phyloP scores from a whole-genome alignment of 306 rosid species.

The Benincasa hispida region DNA sequence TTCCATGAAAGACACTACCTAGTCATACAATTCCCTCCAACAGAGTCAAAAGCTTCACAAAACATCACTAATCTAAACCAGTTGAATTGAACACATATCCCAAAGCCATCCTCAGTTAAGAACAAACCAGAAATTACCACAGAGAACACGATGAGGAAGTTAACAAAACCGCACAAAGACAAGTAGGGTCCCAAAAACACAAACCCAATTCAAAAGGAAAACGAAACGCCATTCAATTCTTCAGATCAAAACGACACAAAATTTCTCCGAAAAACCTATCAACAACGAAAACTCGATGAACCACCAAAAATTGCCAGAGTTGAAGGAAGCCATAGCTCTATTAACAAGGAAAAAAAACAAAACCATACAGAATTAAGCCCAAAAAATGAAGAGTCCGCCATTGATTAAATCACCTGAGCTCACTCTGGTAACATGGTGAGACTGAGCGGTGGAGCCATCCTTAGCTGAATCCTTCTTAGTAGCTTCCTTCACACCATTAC shows the following conservation, averaged over 20 bases:
- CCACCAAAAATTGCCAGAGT: neutral
- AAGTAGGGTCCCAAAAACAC: neutral
- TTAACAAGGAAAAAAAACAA: neutral
- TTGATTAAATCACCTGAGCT: slow-evolving; percentile 42
- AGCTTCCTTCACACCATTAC: slow-evolving; percentile 48
- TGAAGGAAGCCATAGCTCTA: slow-evolving; percentile 6
- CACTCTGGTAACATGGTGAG: slow-evolving; percentile 56
- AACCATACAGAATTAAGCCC: slow-evolving; percentile 6
- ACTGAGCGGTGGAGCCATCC: slow-evolving; percentile 58
- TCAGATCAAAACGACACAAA: neutral
- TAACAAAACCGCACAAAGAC: neutral
- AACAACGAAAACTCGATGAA: neutral
- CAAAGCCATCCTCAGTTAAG: neutral
- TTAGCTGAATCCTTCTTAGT: slow-evolving; percentile 55
- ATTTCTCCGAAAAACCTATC: neutral
- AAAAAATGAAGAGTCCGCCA: neutral
- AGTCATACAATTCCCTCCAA: neutral
- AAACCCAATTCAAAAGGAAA: neutral
- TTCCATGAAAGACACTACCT: neutral
- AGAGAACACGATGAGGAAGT: neutral
- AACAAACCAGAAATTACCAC: neutral
- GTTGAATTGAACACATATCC: neutral
- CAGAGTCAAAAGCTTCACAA: neutral
- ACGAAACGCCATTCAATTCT: neutral
- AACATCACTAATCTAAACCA: neutral